Conservation (phyloP, 441 rosid species). For the Brassica hybrid region DNA sequence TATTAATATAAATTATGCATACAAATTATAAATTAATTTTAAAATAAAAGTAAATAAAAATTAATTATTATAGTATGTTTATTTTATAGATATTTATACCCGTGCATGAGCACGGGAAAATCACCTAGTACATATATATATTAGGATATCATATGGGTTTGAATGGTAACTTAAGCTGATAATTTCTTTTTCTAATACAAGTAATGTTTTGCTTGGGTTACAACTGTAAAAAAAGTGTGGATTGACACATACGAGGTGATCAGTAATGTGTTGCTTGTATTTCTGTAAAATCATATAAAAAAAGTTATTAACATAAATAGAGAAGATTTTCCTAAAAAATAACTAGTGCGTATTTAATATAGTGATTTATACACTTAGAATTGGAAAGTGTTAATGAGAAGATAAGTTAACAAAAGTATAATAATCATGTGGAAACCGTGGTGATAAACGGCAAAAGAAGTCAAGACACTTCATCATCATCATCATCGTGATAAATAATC, state of each 20-base stretch:
- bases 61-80: too few relatives aligned
- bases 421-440: conserved; percentile 2
- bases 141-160: not conserved
- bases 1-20: too few relatives aligned
- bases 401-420: not conserved
- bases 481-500: not conserved
- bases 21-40: too few relatives aligned
- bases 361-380: not conserved
- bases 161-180: not conserved
- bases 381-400: not conserved
- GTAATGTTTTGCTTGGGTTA: not conserved
- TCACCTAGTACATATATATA: too few relatives aligned
- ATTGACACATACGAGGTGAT: not conserved
- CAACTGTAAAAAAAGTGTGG: not conserved
- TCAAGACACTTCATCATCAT: not conserved
- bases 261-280: not conserved
- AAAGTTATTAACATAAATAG: not conserved
- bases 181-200: not conserved
- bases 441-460: conserved; percentile 7
- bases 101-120: too few relatives aligned
- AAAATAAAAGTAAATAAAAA: too few relatives aligned
- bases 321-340: not conserved
- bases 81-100: too few relatives aligned
- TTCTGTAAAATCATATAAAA: not conserved
- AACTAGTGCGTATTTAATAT: not conserved